Evolutionary conservation across 78 protist genomes (phyloP).

Genomic region (Emiliania huxleyi): DNA sequence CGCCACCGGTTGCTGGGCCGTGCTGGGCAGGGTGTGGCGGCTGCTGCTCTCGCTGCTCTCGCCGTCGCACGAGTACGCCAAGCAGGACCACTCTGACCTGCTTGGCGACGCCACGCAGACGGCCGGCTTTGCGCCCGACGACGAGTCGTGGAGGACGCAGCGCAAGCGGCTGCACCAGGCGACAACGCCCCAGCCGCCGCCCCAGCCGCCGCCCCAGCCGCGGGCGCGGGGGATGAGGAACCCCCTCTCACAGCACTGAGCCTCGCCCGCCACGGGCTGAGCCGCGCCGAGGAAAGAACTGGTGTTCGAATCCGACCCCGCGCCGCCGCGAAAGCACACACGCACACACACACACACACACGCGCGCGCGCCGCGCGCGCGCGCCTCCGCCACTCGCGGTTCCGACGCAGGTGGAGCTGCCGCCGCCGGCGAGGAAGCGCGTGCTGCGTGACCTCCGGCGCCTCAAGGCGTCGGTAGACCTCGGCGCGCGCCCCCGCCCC

Average conservation of each 20-base stretch:
- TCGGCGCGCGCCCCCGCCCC: too few species aligned
- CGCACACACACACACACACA: too few species aligned
- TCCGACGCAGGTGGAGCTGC: conserved; percentile 9
- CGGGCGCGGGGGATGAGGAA: too few species aligned
- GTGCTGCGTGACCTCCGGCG: neutral
- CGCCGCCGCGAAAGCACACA: too few species aligned
- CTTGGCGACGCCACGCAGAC: neutral
- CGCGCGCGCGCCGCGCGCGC: too few species aligned
- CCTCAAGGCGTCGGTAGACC: neutral
- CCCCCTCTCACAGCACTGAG: too few species aligned
- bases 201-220: too few species aligned
- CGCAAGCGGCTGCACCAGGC: neutral
- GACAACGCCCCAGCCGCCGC: too few species aligned
- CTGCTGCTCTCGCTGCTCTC: neutral
- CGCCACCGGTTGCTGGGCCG: neutral
- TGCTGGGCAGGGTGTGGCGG: neutral
- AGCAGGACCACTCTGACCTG: neutral
- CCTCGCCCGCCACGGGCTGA: too few species aligned
- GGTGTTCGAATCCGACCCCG: too few species aligned
- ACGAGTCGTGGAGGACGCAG: conserved; percentile 2
- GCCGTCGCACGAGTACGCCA: neutral
- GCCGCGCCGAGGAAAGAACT: too few species aligned
- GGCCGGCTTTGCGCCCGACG: neutral
- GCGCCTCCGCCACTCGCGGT: too few species aligned
- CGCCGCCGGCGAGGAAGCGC: neutral